phyloP scores from a whole-genome alignment of 768 basidiomycete genomes.

The Hygrocybe coccinea region DNA sequence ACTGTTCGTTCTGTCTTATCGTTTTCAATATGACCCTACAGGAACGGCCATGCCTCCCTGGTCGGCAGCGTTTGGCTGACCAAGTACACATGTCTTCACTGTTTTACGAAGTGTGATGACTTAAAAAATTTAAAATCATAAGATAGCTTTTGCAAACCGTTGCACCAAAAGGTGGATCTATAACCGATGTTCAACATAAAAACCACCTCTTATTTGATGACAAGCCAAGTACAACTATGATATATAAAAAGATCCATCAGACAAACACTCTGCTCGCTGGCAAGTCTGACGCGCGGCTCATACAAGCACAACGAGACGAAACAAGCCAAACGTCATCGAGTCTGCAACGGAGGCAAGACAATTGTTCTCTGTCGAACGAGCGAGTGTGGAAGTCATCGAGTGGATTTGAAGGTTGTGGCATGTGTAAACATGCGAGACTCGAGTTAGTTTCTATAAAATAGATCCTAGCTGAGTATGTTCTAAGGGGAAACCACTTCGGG shows the following conservation, averaged over 20 bases:
- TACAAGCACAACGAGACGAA: constrained; percentile 15
- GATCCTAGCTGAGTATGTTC: constrained; percentile 72
- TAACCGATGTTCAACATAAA: too few species aligned
- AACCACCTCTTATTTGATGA: too few species aligned
- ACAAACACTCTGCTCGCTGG: constrained; percentile 50
- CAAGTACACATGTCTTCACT: too few species aligned
- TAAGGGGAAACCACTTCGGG: constrained; percentile 31
- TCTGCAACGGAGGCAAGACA: constrained; percentile 21
- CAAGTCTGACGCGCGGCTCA: constrained; percentile 23
- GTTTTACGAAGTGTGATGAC: too few species aligned
- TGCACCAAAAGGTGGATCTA: too few species aligned
- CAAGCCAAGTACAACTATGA: neutral
- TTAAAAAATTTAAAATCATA: too few species aligned
- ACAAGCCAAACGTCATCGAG: constrained; percentile 54
- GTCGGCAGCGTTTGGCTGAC: too few species aligned
- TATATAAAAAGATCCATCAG: constrained; percentile 42
- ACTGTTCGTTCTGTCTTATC: too few species aligned
- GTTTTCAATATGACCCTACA: too few species aligned
- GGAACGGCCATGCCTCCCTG: too few species aligned
- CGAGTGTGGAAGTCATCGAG: constrained; percentile 52
- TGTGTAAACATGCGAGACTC: constrained; percentile 69
- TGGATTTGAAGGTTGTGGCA: constrained; percentile 60
- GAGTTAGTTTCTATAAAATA: constrained; percentile 68
- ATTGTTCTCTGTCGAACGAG: constrained; percentile 64
- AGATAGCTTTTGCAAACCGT: too few species aligned